Evolutionary conservation across 2,329 filamentous ascomycete genomes (phyloP), one percentile per base, ranked within the genome.

Genomic region (Sporothrix pseudoabietina): DNA sequence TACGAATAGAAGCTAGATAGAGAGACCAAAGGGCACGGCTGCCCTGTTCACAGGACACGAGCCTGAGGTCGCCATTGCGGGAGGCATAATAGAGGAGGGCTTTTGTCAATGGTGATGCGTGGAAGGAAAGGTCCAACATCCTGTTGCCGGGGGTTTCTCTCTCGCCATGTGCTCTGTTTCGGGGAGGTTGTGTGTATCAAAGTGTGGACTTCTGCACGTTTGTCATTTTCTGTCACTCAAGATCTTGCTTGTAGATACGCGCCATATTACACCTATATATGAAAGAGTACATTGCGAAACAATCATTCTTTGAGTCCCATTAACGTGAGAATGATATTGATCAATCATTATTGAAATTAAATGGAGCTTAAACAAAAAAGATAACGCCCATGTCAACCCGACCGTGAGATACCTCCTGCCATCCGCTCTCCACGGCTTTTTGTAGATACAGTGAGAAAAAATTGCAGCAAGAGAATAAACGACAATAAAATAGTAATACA

Each of bases 211-310:
- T 39, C 54, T 70, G 52, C 52, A 59, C 52, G 39, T 70, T 44
- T 41, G 32, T 26, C 52, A 30, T 70, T 59, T 59, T 47, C 39
- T 55, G 49, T 69, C 52, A 41, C 19, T 52, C 39, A 70, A 70
- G 52, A 44, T 32, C 26, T n/a, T 47, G 63, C 63, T 49, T 66
- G 63, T 69, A 69, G 30, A 69, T 69, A 54, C 65, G 65, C 65
- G 26, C 65, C 65, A 69, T 69, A 69, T 32, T 52, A 52, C 44
- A 22, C 19, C 4, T n/a, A 7, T 47, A 49, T 54, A 39, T 55
- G 30, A 54, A 69, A 69, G 30, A 54, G 44, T 68, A 22, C 47
- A 54, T 69, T 66, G 14, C 47, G 12, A 52, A 52, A 35, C 65
- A 32, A n/a, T 32, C 35, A 9, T 14, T 2, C 8, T 6, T 30